A percentile compares a stretch with the other conserved stretches of the same genome.
Evolutionary conservation across 768 basidiomycete species (phyloP).

Genomic region (Tulasnella sp.): DNA sequence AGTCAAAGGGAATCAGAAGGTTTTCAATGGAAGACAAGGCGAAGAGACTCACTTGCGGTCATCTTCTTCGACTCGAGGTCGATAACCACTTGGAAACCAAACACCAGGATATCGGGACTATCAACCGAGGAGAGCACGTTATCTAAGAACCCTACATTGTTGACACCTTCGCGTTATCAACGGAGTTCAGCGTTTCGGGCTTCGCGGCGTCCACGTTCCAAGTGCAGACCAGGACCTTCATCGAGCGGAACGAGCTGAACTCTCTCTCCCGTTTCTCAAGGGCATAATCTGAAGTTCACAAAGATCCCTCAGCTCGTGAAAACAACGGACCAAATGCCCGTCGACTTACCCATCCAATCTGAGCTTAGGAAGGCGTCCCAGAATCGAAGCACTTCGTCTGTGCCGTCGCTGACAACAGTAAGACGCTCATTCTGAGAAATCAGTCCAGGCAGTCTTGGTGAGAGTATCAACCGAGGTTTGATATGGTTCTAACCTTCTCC

Average conservation of each 20-base stretch:
- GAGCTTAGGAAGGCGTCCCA: slow-evolving; percentile 85
- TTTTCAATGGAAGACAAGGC: background rate
- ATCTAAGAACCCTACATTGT: slow-evolving; percentile 74
- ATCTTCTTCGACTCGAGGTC: slow-evolving; percentile 89
- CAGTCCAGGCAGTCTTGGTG: background rate
- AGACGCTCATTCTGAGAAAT: slow-evolving; percentile 30
- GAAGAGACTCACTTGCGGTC: slow-evolving; percentile 46
- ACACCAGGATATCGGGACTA: slow-evolving; percentile 76
- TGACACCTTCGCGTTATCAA: slow-evolving; percentile 27
- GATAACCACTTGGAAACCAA: slow-evolving; percentile 94
- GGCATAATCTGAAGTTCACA: slow-evolving; percentile 46
- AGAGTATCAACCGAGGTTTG: background rate
- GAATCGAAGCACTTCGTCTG: slow-evolving; percentile 58
- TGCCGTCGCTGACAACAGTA: slow-evolving; percentile 62
- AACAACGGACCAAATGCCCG: background rate
- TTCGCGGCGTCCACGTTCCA: slow-evolving; percentile 91
- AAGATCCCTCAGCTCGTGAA: background rate
- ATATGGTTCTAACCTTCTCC: slow-evolving; percentile 39
- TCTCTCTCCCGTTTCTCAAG: slow-evolving; percentile 60
- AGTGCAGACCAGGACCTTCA: slow-evolving; percentile 68
- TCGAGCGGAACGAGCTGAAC: slow-evolving; percentile 68
- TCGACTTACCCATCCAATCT: slow-evolving; percentile 73
- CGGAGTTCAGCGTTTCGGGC: slow-evolving; percentile 49
- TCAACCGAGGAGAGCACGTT: slow-evolving; percentile 62
- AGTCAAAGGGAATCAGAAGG: background rate